Base-by-base conservation (phyloP, 164 flowering plant genomes). In the Amborella trichopoda region DNA sequence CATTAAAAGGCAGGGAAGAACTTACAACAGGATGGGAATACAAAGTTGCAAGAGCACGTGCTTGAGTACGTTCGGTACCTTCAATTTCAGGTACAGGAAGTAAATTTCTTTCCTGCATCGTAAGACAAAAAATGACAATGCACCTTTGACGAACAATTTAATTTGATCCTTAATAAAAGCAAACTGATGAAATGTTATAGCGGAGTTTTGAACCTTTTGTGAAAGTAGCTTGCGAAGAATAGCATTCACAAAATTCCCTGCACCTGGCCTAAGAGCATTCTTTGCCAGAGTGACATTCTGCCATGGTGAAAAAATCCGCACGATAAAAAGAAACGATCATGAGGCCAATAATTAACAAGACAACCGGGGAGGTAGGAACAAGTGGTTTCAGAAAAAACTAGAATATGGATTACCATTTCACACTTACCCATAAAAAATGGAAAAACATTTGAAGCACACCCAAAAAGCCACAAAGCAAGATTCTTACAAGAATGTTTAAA, bases 11-110 rank as follows among this genome's bases (percentile, higher is more conserved):
- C 34, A 30, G 34, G 18, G 13, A 5, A 6, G 13, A 16, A 66
- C 94, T 70, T 67, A 89, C 97, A 53, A 89, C 95, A 39, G 97
- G 97, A 75, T 89, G 97, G 46, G 97, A 89, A 68, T 89, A 59
- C 58, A 81, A 55, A 16, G 69, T 89, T 48, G 95, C 97, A 56
- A 89, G 81, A 51, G 87, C 83, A 56, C 95, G 93, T 56, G 93
- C 93, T 74, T 74, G 80, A 8, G 83, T 54, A 18, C 95, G 89
- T 46, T 80, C 85, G 72, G 82, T 75, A 9, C 95, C 97, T 61
- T 84, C 93, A 50, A 84, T 20, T 61, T 68, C 72, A 26, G 95
- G 97, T 25, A 72, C 50, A 40, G 97, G 95, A 60, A 89, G 83
- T n/a, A 81, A 50, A 43, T 80, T 48, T 8, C 53, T 72, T 54